Conservation (phyloP, 2,329 filamentous ascomycete species). For the Epichloe bromicola region DNA sequence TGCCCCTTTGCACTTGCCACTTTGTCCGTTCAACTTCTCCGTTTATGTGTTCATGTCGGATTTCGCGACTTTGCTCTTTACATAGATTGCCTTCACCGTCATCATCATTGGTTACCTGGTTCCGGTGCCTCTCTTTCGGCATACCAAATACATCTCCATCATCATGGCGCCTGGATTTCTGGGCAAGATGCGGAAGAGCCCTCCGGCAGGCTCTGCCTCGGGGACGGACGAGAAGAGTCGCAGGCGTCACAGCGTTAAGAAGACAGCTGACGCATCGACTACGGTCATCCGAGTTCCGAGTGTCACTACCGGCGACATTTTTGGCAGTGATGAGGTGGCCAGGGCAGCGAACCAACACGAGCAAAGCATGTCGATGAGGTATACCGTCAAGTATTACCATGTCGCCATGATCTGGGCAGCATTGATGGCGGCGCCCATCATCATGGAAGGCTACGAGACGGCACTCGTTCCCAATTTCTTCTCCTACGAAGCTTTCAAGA, state of each 20-base stretch:
- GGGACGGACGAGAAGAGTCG: background rate
- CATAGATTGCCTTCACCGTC: background rate
- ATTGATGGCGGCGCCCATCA: slow-evolving; percentile 16
- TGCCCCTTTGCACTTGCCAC: background rate
- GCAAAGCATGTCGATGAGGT: slow-evolving; percentile 8
- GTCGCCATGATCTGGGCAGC: slow-evolving; percentile 9
- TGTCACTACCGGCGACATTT: slow-evolving; percentile 3
- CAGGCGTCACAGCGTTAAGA: background rate
- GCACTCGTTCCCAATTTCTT: slow-evolving; percentile 13
- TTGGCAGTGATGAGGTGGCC: slow-evolving; percentile 6
- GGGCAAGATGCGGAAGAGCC: background rate
- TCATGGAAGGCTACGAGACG: slow-evolving; percentile 23
- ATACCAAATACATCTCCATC: background rate
- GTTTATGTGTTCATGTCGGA: background rate
- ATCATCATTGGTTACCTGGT: background rate
- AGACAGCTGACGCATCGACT: background rate
- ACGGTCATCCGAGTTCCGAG: background rate
- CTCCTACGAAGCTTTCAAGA: slow-evolving; percentile 6
- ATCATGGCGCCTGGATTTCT: background rate
- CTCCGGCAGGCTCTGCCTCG: no score
- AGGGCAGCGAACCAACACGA: slow-evolving; percentile 7
- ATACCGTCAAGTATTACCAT: slow-evolving; percentile 8
- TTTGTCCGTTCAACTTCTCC: no score
- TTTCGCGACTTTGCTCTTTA: background rate
- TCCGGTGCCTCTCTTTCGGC: background rate